Evolutionary conservation across 2,329 filamentous ascomycete species (phyloP), one percentile per base, ranked within the genome.

Genomic region (Chaetothyriales sp.): DNA sequence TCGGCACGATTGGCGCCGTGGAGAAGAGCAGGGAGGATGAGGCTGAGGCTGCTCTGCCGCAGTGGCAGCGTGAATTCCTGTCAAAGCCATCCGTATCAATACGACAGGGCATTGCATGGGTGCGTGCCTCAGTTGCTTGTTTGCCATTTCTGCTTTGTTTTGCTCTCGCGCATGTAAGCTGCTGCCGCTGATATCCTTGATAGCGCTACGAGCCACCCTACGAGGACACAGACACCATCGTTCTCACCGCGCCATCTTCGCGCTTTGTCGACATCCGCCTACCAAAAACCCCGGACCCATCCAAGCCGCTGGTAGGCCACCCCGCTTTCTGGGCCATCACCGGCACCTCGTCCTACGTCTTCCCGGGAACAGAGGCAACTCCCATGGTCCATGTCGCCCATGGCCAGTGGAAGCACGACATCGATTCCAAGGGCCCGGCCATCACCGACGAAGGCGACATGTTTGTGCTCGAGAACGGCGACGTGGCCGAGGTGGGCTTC

Each of bases 191-290:
- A 18, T 47, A 18, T 18, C 19, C 33, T 40, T 18, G 33, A 43
- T 49, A 60, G 58, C 51, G 55, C 37, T 59, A 54, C 44, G 49
- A 47, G 19, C 45, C 55, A 44, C 58, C 59, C 8, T 58, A 57
- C 20, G 59, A 61, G 52, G 57, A 60, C 15, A 59, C 59, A 8
- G 54, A 54, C 29, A 59, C 57, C 7, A 49, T 61, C 4, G 59
- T 60, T 8, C 49, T 61, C 29, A 59, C 58, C 10, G 55, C 59
- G 9, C 48, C 52, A 7, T 44, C 51, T 19, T 50, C 51, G 10
- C 46, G 20, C 29, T 61, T 59, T 43, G 53, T 61, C 43, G 59
- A 61, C 51, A 55, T 61, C 40, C 54, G 59, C 10, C 60, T 61
- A 28, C 56, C 58, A 4, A 20, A 50, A 18, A 53, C 44, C 33